Conservation (phyloP, 805 yeast species). For the Yarrowia sp. region DNA sequence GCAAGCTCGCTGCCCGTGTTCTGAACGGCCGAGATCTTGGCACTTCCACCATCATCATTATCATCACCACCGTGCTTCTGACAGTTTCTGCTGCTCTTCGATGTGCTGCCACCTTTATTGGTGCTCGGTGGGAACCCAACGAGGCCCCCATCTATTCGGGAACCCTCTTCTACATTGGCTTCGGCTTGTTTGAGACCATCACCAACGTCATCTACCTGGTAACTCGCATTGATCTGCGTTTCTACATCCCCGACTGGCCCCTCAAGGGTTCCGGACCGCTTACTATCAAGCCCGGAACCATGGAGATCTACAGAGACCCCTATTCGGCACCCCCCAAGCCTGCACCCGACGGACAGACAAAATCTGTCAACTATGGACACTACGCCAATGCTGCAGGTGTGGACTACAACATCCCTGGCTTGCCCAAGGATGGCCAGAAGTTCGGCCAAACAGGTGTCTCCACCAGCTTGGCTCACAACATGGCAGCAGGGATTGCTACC, state of each 20-base stretch:
- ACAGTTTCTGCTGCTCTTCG: constrained; percentile 8
- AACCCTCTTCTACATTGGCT: constrained; percentile 55
- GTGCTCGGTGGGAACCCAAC: not conserved
- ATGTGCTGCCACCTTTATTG: constrained; percentile 9
- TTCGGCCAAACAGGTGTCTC: not conserved
- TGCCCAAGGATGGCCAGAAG: constrained; percentile 4
- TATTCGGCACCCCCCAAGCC: constrained; percentile 1
- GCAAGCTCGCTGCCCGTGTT: constrained; percentile 13
- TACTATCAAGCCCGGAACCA: constrained; percentile 1
- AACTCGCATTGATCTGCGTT: constrained; percentile 72
- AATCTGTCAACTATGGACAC: not conserved
- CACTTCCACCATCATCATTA: constrained; percentile 7
- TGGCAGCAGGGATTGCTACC: constrained; percentile 1
- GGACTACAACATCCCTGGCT: constrained; percentile 1
- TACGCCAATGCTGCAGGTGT: constrained; percentile 9
- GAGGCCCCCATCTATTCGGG: constrained; percentile 11
- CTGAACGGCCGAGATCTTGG: constrained; percentile 9
- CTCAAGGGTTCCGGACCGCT: constrained; percentile 34
- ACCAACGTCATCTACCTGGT: constrained; percentile 55
- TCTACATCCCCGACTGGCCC: constrained; percentile 69
- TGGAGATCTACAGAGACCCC: constrained; percentile 16
- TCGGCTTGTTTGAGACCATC: constrained; percentile 64
- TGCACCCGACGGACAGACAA: not conserved
- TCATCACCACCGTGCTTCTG: not conserved
- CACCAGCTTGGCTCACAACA: not conserved